Percentiles rank a stretch among this genome's conserved stretches.
Evolutionary conservation across 305 asterid genomes (phyloP).

Genomic region (Fraxinus latifolia): DNA sequence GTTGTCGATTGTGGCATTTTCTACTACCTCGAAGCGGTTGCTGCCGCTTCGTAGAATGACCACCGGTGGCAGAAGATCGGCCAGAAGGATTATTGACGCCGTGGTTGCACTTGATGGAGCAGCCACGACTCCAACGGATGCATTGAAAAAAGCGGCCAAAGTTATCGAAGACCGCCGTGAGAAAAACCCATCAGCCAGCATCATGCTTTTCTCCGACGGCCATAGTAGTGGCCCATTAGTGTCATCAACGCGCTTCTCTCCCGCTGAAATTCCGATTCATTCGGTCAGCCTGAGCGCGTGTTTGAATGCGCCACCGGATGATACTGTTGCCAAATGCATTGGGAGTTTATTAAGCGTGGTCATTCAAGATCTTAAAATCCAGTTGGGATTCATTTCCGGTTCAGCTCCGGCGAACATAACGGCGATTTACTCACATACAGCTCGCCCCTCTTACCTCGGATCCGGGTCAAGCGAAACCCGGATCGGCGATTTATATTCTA

Average conservation of each 20-base stretch:
- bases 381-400: conserved; percentile 48
- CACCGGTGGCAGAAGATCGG: conserved; percentile 63
- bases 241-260: conserved; percentile 56
- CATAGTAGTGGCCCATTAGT: conserved; percentile 30
- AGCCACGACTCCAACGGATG: conserved; percentile 55
- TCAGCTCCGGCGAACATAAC: conserved; percentile 62
- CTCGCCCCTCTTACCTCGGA: conserved; percentile 54
- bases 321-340: conserved; percentile 37
- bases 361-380: conserved; percentile 56
- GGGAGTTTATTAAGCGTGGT: conserved; percentile 43
- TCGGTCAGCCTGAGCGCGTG: conserved; percentile 52
- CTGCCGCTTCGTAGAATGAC: conserved; percentile 81
- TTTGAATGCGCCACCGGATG: conserved; percentile 37
- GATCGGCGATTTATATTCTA: conserved; percentile 68
- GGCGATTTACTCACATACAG: conserved; percentile 56
- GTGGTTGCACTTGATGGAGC: conserved; percentile 59
- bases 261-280: conserved; percentile 56
- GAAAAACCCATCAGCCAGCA: conserved; percentile 61
- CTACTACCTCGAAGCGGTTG: conserved; percentile 76
- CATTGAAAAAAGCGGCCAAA: conserved; percentile 83
- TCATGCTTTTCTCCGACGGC: conserved; percentile 62
- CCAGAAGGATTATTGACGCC: conserved; percentile 79
- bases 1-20: conserved; percentile 82
- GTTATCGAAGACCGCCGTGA: conserved; percentile 93
- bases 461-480: conserved; percentile 63